phyloP scores from a whole-genome alignment of 2,329 filamentous ascomycete genomes.

The Hymenoscyphus salicellus region DNA sequence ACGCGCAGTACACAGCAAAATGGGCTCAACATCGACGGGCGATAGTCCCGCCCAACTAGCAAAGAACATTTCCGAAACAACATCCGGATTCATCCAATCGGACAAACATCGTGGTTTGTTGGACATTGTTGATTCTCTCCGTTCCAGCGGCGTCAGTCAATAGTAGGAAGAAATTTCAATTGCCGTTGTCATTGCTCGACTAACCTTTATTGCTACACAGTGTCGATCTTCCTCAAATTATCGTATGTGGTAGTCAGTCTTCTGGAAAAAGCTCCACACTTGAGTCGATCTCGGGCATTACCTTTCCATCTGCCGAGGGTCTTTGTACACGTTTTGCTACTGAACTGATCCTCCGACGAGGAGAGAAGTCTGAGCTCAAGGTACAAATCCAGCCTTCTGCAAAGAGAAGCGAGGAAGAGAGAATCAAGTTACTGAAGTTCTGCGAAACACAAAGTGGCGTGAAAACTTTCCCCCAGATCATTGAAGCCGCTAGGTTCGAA shows the following conservation, averaged over 20 bases:
- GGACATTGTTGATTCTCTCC: constrained; percentile 55
- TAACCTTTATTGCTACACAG: no score
- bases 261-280: constrained; percentile 27
- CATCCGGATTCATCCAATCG: constrained; percentile 25
- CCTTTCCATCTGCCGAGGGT: constrained; percentile 38
- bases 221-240: not conserved
- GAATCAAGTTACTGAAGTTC: not conserved
- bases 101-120: constrained; percentile 55
- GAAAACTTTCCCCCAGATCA: not conserved
- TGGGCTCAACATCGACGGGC: not conserved
- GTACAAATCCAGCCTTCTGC: not conserved
- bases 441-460: not conserved
- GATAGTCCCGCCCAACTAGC: not conserved
- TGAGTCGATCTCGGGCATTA: constrained; percentile 37
- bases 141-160: constrained; percentile 27
- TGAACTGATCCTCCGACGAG: not conserved
- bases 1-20: no score
- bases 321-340: not conserved
- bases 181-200: not conserved
- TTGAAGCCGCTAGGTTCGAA: not conserved
- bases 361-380: not conserved
- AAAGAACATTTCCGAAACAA: not conserved
- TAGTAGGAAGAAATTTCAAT: not conserved
- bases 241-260: not conserved
- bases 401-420: not conserved